Evolutionary conservation across 345 rosid species (phyloP).

Genomic region (Lumnitzera littorea): DNA sequence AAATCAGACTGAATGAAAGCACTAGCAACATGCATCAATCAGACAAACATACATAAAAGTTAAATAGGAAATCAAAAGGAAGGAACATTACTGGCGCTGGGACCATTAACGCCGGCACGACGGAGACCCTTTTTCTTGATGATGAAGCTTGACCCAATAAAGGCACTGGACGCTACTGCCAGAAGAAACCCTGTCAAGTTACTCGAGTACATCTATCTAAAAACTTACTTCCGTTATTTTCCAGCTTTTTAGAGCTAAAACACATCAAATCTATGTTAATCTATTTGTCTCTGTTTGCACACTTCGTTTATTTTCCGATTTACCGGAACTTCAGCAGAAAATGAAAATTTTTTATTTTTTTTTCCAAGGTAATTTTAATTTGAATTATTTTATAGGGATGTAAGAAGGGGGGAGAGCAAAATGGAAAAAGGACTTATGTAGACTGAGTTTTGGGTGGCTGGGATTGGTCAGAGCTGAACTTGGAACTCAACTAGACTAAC

Average conservation of each 20-base stretch:
- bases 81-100: conserved; percentile 10
- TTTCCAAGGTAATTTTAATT: background rate
- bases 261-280: background rate
- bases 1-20: background rate
- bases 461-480: too few species aligned
- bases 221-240: background rate
- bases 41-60: background rate
- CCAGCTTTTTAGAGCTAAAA: background rate
- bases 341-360: background rate
- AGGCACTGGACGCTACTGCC: conserved; percentile 18
- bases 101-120: conserved; percentile 16
- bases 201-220: conserved; percentile 16
- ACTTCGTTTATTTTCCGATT: background rate
- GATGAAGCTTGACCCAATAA: conserved; percentile 23
- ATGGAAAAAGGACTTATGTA: too few species aligned
- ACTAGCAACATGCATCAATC: background rate
- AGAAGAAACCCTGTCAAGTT: conserved; percentile 18
- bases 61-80: background rate
- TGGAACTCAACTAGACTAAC: too few species aligned
- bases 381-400: background rate
- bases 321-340: background rate
- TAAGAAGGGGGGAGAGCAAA: background rate
- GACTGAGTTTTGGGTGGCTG: too few species aligned
- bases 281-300: too few species aligned
- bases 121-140: conserved; percentile 24